Conservation (phyloP, 1,139 yeast species). For the Diutina mesorugosa region DNA sequence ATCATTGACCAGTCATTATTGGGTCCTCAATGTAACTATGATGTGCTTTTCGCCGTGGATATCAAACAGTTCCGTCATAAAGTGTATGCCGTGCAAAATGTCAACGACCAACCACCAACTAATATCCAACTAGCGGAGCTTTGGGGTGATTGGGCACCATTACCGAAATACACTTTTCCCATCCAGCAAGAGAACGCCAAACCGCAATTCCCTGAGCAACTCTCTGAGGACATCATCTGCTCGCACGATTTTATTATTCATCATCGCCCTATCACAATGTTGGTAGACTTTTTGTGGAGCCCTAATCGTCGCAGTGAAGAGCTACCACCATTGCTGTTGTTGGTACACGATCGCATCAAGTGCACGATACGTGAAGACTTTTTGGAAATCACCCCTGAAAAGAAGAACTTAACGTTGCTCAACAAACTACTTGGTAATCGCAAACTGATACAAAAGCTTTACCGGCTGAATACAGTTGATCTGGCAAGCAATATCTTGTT, state of each 20-base stretch:
- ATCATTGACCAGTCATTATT: background rate
- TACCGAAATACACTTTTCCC: background rate
- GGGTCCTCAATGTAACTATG: background rate
- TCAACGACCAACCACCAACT: background rate
- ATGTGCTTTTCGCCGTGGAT: background rate
- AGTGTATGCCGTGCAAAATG: background rate
- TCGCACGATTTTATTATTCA: background rate
- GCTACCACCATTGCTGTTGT: slow-evolving; percentile 11
- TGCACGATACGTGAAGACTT: slow-evolving; percentile 19
- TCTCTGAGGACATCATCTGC: background rate
- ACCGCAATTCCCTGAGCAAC: background rate
- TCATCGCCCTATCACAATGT: background rate
- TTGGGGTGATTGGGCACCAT: background rate
- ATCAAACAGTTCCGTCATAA: background rate
- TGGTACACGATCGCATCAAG: slow-evolving; percentile 28
- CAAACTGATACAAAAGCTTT: slow-evolving; percentile 58
- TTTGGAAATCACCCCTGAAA: background rate
- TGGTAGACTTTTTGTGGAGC: background rate
- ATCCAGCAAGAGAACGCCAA: background rate
- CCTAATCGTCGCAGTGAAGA: background rate
- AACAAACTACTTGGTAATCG: slow-evolving; percentile 73
- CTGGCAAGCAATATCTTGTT: slow-evolving; percentile 17
- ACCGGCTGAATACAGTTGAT: slow-evolving; percentile 38
- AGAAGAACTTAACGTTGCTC: slow-evolving; percentile 8
- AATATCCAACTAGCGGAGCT: background rate